phyloP scores from a whole-genome alignment of 169 alveolate species.

The Plasmodium chabaudi region DNA sequence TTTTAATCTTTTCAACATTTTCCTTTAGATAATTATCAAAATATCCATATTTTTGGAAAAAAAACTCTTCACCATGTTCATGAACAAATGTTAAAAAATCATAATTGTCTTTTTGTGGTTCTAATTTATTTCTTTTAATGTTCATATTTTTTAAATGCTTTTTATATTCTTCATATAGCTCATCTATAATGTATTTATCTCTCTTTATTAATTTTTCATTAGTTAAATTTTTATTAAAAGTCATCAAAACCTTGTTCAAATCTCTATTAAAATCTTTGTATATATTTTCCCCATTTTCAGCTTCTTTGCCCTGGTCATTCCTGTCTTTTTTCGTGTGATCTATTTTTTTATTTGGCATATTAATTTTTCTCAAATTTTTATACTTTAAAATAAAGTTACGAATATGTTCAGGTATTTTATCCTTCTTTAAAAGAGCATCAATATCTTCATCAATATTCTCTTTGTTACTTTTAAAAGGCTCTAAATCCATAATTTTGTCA shows the following conservation, averaged over 20 bases:
- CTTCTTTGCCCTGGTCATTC: not conserved
- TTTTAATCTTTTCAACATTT: slow-evolving; percentile 13
- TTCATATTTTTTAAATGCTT: slow-evolving; percentile 55
- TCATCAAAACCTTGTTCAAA: slow-evolving; percentile 69
- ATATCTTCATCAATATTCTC: slow-evolving; percentile 38
- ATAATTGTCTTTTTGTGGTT: slow-evolving; percentile 72
- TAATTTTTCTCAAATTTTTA: slow-evolving; percentile 9
- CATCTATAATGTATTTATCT: slow-evolving; percentile 43
- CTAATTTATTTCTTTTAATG: slow-evolving; percentile 45
- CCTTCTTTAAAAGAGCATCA: slow-evolving; percentile 62
- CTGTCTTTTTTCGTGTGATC: not conserved
- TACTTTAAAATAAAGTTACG: slow-evolving; percentile 69
- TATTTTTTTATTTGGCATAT: slow-evolving; percentile 10
- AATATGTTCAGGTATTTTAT: slow-evolving; percentile 44
- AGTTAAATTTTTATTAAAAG: slow-evolving; percentile 51
- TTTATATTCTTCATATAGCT: slow-evolving; percentile 66
- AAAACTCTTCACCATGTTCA: slow-evolving; percentile 64
- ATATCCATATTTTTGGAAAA: slow-evolving; percentile 50
- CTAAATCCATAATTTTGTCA: slow-evolving; percentile 53
- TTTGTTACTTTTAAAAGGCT: slow-evolving; percentile 72
- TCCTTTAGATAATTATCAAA: slow-evolving; percentile 59
- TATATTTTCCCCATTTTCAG: not conserved
- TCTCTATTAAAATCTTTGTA: slow-evolving; percentile 32
- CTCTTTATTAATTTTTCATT: slow-evolving; percentile 55
- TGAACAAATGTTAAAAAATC: slow-evolving; percentile 75